Conservation (phyloP, 805 yeast species). For the Ogataea philodendri region DNA sequence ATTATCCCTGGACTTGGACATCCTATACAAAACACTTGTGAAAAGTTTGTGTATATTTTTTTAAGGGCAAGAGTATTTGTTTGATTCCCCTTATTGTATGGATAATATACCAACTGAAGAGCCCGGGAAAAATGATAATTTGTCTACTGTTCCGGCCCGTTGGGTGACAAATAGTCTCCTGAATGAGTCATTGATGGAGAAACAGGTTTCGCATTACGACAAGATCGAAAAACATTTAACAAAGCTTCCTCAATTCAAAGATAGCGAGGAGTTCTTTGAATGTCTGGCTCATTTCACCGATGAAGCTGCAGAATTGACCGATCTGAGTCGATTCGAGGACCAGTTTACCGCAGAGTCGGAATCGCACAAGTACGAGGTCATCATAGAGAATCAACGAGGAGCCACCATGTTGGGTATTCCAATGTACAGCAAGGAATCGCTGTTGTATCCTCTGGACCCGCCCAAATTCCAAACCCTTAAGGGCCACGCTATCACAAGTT, state of each 20-base stretch:
- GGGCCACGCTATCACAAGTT: slow-evolving; percentile 36
- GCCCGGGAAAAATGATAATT: background rate
- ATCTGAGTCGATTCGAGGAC: slow-evolving; percentile 13
- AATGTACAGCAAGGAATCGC: slow-evolving; percentile 43
- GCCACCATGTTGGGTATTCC: slow-evolving; percentile 52
- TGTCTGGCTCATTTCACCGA: slow-evolving; percentile 25
- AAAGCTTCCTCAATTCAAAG: slow-evolving; percentile 32
- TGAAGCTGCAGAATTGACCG: slow-evolving; percentile 11
- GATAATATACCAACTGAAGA: too few relatives aligned
- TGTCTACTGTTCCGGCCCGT: background rate
- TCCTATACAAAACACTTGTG: slow-evolving; percentile 1
- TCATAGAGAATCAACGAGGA: slow-evolving; percentile 57
- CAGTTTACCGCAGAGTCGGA: slow-evolving; percentile 6
- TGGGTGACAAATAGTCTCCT: slow-evolving; percentile 1
- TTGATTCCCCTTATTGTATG: slow-evolving; percentile 4
- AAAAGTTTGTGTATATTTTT: slow-evolving; percentile 4
- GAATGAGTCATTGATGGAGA: slow-evolving; percentile 10
- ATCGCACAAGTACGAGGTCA: slow-evolving; percentile 35
- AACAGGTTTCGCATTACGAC: slow-evolving; percentile 25
- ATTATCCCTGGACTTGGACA: slow-evolving; percentile 5
- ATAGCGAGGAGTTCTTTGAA: slow-evolving; percentile 27
- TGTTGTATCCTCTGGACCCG: slow-evolving; percentile 51
- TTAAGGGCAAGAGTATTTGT: slow-evolving; percentile 6
- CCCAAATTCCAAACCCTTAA: slow-evolving; percentile 44
- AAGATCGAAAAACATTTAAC: slow-evolving; percentile 28